Evolutionary conservation across 192 early-diverging fungal genomes (phyloP).

Genomic region (Powellomyces hirtus): DNA sequence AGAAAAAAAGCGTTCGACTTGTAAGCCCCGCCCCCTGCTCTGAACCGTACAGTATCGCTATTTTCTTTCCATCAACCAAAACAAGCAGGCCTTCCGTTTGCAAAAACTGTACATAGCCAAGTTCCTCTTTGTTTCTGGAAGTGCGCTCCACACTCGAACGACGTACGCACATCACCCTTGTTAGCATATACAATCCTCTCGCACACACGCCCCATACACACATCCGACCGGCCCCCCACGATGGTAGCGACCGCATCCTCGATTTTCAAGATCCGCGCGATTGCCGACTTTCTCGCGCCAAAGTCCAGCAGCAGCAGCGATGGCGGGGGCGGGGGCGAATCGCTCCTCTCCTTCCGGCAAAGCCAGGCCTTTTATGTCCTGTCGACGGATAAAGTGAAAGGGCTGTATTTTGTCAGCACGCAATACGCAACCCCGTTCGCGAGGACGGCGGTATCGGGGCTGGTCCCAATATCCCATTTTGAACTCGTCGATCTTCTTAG

Average conservation of each 20-base stretch:
- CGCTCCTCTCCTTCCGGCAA: slow-evolving; percentile 48
- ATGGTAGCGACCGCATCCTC: slow-evolving; percentile 31
- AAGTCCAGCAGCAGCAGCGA: slow-evolving; percentile 5
- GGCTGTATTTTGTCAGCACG: slow-evolving; percentile 51
- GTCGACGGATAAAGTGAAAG: slow-evolving; percentile 33
- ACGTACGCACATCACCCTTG: no score
- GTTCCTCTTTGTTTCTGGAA: no score
- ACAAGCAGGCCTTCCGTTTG: no score
- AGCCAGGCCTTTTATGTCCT: slow-evolving; percentile 52
- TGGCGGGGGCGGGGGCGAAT: background rate
- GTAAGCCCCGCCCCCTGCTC: no score
- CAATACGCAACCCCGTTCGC: slow-evolving; percentile 53
- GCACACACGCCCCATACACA: no score
- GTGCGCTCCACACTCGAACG: no score
- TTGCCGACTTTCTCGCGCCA: slow-evolving; percentile 44
- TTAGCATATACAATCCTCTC: no score
- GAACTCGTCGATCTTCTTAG: slow-evolving; percentile 41
- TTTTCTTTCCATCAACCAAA: no score
- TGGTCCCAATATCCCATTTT: slow-evolving; percentile 48
- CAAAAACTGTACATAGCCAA: no score
- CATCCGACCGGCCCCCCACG: no score
- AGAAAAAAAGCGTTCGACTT: no score
- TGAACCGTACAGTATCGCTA: no score
- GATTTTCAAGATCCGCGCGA: slow-evolving; percentile 51
- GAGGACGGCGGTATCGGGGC: slow-evolving; percentile 43